Evolutionary conservation across 495 filamentous ascomycete genomes (phyloP).

Genomic region (Hypoxylon fuscum): DNA sequence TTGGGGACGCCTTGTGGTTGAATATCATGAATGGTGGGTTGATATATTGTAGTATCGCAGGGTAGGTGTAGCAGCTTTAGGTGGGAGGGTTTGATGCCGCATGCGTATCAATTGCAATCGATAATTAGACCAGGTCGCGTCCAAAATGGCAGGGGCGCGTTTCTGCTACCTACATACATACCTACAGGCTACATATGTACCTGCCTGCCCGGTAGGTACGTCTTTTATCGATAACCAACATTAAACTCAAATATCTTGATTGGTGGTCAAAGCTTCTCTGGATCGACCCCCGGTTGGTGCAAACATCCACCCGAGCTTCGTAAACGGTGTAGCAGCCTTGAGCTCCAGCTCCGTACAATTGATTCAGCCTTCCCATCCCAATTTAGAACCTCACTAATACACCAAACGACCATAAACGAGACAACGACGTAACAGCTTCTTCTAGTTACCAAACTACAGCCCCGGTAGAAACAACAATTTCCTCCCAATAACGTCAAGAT

Average conservation of each 20-base stretch:
- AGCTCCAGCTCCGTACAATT: constrained; percentile 38
- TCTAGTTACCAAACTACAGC: too few species aligned
- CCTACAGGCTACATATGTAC: too few species aligned
- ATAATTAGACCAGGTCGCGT: constrained; percentile 18
- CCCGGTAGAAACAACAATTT: not conserved
- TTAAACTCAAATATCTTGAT: not conserved
- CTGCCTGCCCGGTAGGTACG: too few species aligned
- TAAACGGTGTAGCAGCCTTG: constrained; percentile 48
- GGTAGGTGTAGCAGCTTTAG: constrained; percentile 1
- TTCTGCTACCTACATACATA: too few species aligned
- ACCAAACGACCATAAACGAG: constrained; percentile 18
- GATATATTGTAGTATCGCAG: not conserved
- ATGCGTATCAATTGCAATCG: constrained; percentile 6
- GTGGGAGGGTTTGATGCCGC: constrained; percentile 11
- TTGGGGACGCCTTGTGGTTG: constrained; percentile 19
- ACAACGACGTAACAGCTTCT: too few species aligned
- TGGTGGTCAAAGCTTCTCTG: constrained; percentile 14
- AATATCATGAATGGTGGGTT: constrained; percentile 21
- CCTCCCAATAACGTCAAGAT: constrained; percentile 67
- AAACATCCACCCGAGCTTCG: constrained; percentile 36
- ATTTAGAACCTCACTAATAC: constrained; percentile 9
- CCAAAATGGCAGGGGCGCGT: constrained; percentile 14
- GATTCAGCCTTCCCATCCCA: constrained; percentile 35
- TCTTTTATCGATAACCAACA: not conserved
- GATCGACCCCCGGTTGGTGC: constrained; percentile 26